A percentile compares a stretch with the other conserved stretches of the same genome.
Evolutionary conservation across 768 basidiomycete species (phyloP).

Genomic region (Suillus tomentosus): DNA sequence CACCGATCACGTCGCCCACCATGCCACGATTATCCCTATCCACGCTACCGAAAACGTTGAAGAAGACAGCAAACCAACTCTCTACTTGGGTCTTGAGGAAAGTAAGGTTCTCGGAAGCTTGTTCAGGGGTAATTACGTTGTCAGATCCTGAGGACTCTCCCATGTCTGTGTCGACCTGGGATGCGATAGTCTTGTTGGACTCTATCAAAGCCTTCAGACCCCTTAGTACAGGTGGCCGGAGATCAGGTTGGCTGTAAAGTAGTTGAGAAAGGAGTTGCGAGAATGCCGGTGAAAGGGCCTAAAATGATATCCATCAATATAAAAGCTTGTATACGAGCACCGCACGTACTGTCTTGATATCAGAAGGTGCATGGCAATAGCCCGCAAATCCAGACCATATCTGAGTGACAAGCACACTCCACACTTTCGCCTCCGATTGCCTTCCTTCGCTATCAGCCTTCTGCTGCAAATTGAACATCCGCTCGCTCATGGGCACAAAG

Average conservation of each 20-base stretch:
- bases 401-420: slow-evolving; percentile 91
- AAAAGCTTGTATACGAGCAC: not conserved
- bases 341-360: slow-evolving; percentile 63
- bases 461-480: slow-evolving; percentile 87
- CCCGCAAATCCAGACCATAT: slow-evolving; percentile 91
- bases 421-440: slow-evolving; percentile 89
- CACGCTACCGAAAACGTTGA: slow-evolving; percentile 93
- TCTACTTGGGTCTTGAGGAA: slow-evolving; percentile 79
- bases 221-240: slow-evolving; percentile 80
- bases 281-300: slow-evolving; percentile 78
- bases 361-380: slow-evolving; percentile 82
- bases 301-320: slow-evolving; percentile 13
- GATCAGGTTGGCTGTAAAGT: slow-evolving; percentile 85
- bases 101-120: slow-evolving; percentile 65
- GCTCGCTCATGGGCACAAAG: slow-evolving; percentile 93
- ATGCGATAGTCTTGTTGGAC: slow-evolving; percentile 63
- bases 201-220: slow-evolving; percentile 83
- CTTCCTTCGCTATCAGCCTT: slow-evolving; percentile 73
- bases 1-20: slow-evolving; percentile 85
- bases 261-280: slow-evolving; percentile 91
- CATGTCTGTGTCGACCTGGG: slow-evolving; percentile 33
- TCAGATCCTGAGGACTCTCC: slow-evolving; percentile 26
- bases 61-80: slow-evolving; percentile 93
- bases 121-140: slow-evolving; percentile 49
- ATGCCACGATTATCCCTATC: slow-evolving; percentile 70